Base-by-base conservation (phyloP, 1,139 yeast genomes). In the Lodderomyces margitis region DNA sequence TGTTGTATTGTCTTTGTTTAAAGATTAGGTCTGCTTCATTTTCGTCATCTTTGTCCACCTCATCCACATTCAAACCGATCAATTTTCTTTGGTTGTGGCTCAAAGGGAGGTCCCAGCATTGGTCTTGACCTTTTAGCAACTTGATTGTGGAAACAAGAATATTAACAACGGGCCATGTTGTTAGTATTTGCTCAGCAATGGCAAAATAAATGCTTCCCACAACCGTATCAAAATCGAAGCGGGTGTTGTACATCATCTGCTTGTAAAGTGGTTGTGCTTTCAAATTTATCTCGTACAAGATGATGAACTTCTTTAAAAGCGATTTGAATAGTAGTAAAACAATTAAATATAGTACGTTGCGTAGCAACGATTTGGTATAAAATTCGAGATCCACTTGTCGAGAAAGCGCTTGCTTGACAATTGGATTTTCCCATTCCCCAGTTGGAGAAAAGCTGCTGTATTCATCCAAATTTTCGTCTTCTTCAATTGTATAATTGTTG, bases 341-440 rank as follows among this genome's bases (percentile, higher is more conserved):
- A 9, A 61, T 38, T 11, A 60, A 44, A 34, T 53, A 47, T 5
- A 57, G 28, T 5, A 62, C 38, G 39, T 55, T 54, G 15, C 39
- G 44, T 36, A 61, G 44, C 1, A 64, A 45, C 4, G 43, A 50
- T 38, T 59, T 59, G 33, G 62, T 50, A 32, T 61, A 59, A 5
- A 46, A 39, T 41, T 66, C 70, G 38, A 58, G 56, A 49, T 67
- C 63, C 3, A 59, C 52, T 49, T 70, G 76, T 27, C 76, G 51
- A 4, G 51, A 28, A 38, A 72, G 54, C 0, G 77, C 77, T 40
- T 58, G 58, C 38, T 53, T 51, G 50, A 71, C 60, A 21, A 67
- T 58, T 2, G 75, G 75, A 46, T 62, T 68, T 19, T 55, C 53
- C 76, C 76, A 71, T n/a, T 59, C 63, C 1, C 75, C 76, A 1